Evolutionary conservation across 371 early-diverging fungal genomes (phyloP).

Genomic region (Aphelidium insulamus): DNA sequence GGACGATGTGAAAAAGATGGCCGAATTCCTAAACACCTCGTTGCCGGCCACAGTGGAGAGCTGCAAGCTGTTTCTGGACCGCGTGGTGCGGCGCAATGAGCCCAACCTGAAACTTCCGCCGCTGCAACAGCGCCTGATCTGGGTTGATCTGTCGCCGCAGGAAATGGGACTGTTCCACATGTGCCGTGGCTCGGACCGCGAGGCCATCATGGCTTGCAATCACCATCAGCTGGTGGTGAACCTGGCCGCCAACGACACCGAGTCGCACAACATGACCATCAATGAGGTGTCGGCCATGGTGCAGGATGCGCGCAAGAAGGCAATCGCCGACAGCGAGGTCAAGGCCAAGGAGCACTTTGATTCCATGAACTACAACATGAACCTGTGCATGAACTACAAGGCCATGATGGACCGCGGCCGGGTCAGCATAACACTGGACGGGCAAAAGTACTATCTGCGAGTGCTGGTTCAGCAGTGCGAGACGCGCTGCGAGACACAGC

Average conservation of each 20-base stretch:
- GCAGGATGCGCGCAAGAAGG: not conserved
- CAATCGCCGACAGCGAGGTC: not conserved
- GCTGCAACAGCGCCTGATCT: not conserved
- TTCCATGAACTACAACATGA: too few species aligned
- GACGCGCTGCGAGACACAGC: not conserved
- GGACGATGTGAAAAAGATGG: too few species aligned
- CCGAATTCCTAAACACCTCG: too few species aligned
- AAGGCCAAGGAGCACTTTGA: too few species aligned
- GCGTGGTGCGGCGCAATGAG: not conserved
- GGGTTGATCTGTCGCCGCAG: not conserved
- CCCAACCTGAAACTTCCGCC: conserved; percentile 1
- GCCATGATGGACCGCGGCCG: too few species aligned
- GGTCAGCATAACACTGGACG: too few species aligned
- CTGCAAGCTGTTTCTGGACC: not conserved
- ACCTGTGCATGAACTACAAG: too few species aligned
- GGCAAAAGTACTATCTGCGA: not conserved
- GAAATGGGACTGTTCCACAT: not conserved
- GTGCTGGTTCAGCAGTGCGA: not conserved
- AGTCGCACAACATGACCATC: not conserved
- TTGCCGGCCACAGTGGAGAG: too few species aligned
- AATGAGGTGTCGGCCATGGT: not conserved
- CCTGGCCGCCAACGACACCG: not conserved
- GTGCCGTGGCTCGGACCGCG: not conserved
- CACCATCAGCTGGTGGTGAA: conserved; percentile 1
- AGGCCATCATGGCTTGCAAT: not conserved